These are phyloP conservation scores for Bolboschoenus planiculmis DNA, from an alignment of 176 grass and related monocot genomes.

Conservation along the genomic window DNA sequence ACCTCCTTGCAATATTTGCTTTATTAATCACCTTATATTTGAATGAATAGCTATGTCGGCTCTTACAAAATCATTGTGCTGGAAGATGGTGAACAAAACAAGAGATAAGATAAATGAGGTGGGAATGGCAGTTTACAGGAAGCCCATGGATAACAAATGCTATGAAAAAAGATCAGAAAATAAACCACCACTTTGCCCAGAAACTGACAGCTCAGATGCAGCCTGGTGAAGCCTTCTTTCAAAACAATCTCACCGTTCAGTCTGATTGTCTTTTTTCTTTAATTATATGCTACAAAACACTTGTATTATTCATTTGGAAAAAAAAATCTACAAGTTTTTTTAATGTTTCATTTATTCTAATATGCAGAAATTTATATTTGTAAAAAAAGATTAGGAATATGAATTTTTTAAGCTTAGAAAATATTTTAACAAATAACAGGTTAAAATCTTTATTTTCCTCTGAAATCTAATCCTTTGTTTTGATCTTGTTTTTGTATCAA, in stretches of 20 bases:
- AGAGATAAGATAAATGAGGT: conserved; percentile 78
- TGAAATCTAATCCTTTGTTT: conserved; percentile 5
- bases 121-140: conserved; percentile 80
- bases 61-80: conserved; percentile 90
- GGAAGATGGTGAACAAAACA: conserved; percentile 91
- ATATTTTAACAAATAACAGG: not conserved
- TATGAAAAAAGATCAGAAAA: conserved; percentile 79
- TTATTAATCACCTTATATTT: not conserved
- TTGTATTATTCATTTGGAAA: not conserved
- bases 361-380: not conserved
- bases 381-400: not conserved
- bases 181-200: conserved; percentile 68
- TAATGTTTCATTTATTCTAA: not conserved
- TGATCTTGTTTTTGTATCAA: not conserved
- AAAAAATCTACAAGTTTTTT: not conserved
- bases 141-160: conserved; percentile 90
- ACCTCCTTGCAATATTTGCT: not conserved
- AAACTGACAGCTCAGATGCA: conserved; percentile 75
- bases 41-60: conserved; percentile 60
- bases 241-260: not conserved
- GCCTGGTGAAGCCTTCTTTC: conserved; percentile 56
- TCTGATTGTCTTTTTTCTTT: not conserved
- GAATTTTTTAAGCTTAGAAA: not conserved
- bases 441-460: not conserved
- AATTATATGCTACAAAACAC: not conserved